Conservation (phyloP, 2,329 filamentous ascomycete species). For the Myriosclerotinia duriaeana region DNA sequence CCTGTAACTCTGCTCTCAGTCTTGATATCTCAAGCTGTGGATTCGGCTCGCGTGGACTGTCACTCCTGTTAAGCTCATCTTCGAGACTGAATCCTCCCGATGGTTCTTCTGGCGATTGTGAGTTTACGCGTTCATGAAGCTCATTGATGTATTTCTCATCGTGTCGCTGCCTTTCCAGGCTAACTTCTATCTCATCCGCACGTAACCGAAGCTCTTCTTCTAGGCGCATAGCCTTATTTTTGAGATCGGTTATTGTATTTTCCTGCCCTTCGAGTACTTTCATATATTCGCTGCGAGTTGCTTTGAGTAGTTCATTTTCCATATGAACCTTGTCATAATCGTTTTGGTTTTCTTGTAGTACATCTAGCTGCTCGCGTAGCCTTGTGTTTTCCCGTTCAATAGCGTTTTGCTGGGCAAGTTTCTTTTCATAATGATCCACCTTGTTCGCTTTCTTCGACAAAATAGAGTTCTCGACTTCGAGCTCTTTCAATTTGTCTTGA, state of each 20-base stretch:
- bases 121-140: conserved; percentile 20
- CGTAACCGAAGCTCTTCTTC: conserved; percentile 45
- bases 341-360: conserved; percentile 51
- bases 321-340: conserved; percentile 38
- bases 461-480: conserved; percentile 58
- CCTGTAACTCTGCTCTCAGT: conserved; percentile 60
- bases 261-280: conserved; percentile 42
- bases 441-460: conserved; percentile 63
- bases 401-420: conserved; percentile 57
- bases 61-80: conserved; percentile 54
- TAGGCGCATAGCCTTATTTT: conserved; percentile 46
- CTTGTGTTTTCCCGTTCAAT: conserved; percentile 57
- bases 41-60: conserved; percentile 43
- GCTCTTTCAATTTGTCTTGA: conserved; percentile 55
- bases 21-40: conserved; percentile 55
- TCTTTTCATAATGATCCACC: conserved; percentile 61
- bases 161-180: conserved; percentile 45
- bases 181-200: conserved; percentile 34
- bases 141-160: conserved; percentile 45
- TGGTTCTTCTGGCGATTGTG: conserved; percentile 28
- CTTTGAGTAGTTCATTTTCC: conserved; percentile 39
- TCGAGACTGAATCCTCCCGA: conserved; percentile 50
- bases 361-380: conserved; percentile 55
- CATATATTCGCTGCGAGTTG: conserved; percentile 43
- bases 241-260: conserved; percentile 40